These are phyloP conservation scores for Blastocrithidia nonstop DNA, from an alignment of 208 protist species.

Conservation along the genomic window DNA sequence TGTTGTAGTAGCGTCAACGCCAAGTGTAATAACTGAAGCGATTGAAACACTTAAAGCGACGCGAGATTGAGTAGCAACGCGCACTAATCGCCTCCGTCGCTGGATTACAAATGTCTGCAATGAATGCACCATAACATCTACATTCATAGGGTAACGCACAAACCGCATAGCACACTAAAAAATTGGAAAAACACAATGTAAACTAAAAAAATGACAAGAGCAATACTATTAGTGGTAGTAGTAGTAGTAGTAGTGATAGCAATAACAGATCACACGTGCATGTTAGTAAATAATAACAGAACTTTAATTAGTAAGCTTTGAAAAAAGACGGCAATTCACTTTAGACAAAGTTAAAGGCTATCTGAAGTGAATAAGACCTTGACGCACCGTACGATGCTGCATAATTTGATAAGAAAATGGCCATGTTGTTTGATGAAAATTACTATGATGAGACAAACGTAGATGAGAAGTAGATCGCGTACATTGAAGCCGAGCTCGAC, in stretches of 20 bases:
- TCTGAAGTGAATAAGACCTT: conserved; percentile 74
- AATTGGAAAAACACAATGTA: neutral
- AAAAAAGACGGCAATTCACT: conserved; percentile 35
- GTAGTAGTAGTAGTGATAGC: neutral
- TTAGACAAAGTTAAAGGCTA: conserved; percentile 28
- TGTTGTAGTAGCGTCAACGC: conserved; percentile 39
- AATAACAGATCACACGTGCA: too few species aligned
- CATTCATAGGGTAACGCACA: too few species aligned
- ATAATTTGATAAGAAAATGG: conserved; percentile 82
- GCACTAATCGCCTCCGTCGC: conserved; percentile 69
- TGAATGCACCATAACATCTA: conserved; percentile 5
- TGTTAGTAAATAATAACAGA: too few species aligned
- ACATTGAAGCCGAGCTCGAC: conserved; percentile 68
- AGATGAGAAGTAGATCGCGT: conserved; percentile 72
- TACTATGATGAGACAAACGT: conserved; percentile 81
- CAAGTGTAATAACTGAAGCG: conserved; percentile 79
- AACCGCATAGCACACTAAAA: too few species aligned
- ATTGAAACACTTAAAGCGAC: conserved; percentile 79
- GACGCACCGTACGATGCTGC: conserved; percentile 72
- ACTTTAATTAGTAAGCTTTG: too few species aligned
- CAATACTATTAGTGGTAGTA: neutral
- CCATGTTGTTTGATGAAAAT: conserved; percentile 64
- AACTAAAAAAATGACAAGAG: conserved; percentile 8
- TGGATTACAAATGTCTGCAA: conserved; percentile 23
- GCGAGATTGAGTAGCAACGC: conserved; percentile 75